Evolutionary conservation across 2,329 filamentous ascomycete genomes (phyloP).

Genomic region (Grosmannia penicillata): DNA sequence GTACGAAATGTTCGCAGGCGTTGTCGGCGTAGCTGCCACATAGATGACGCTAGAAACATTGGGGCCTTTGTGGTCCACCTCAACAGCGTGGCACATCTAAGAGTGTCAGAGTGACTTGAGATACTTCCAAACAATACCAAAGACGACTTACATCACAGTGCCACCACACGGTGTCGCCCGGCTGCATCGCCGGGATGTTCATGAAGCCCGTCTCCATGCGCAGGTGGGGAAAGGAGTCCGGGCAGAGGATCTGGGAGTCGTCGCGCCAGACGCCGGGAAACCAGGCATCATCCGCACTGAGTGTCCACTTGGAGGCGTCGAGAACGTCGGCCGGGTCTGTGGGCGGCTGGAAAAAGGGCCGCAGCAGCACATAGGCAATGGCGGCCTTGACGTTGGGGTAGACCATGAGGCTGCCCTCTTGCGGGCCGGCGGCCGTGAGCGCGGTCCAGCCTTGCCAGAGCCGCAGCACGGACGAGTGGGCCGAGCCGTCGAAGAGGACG

Average conservation of each 20-base stretch:
- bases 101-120: background rate
- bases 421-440: constrained; percentile 18
- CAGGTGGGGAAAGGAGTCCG: constrained; percentile 22
- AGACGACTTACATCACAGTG: constrained; percentile 6
- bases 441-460: constrained; percentile 28
- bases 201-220: constrained; percentile 21
- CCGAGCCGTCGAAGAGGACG: constrained; percentile 18
- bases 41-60: background rate
- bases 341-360: constrained; percentile 24
- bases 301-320: constrained; percentile 21
- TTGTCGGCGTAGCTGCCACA: background rate
- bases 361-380: constrained; percentile 25
- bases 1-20: background rate
- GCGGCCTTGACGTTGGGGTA: constrained; percentile 21
- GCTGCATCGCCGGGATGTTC: constrained; percentile 20
- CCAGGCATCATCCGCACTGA: constrained; percentile 15
- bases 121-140: background rate
- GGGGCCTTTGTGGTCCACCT: constrained; percentile 1
- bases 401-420: constrained; percentile 23
- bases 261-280: constrained; percentile 23
- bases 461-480: constrained; percentile 22
- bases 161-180: constrained; percentile 19
- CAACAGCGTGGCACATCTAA: constrained; percentile 3
- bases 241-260: constrained; percentile 21
- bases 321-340: constrained; percentile 15